phyloP scores from a whole-genome alignment of 2,329 filamentous ascomycete genomes.

The Sclerotinia glacialis region DNA sequence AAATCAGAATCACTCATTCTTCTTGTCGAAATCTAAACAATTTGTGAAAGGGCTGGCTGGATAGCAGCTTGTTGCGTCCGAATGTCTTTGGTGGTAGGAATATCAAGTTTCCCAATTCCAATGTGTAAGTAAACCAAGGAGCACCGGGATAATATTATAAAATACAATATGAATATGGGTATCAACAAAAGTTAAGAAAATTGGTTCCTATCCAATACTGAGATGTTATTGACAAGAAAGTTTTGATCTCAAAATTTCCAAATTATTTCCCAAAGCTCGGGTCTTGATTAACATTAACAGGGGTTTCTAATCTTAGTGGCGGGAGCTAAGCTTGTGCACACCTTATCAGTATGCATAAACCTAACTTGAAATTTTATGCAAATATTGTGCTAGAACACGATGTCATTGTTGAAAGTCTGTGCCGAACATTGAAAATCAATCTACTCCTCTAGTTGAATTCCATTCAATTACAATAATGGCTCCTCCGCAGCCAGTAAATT shows the following conservation, averaged over 20 bases:
- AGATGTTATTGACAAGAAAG: constrained; percentile 5
- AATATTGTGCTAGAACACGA: constrained; percentile 12
- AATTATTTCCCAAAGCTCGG: constrained; percentile 15
- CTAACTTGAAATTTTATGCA: background rate
- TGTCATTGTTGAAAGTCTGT: constrained; percentile 7
- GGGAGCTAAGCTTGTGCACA: background rate
- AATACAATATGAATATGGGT: background rate
- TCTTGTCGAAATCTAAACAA: background rate
- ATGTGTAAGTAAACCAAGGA: background rate
- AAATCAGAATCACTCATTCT: constrained; percentile 12
- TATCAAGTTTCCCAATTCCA: constrained; percentile 4
- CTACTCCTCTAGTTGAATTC: background rate
- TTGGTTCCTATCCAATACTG: background rate
- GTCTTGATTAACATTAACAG: background rate
- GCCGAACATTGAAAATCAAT: background rate
- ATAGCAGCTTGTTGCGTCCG: background rate
- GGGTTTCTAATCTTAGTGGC: constrained; percentile 9
- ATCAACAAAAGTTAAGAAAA: background rate
- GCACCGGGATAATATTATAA: background rate
- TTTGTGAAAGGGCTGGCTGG: background rate
- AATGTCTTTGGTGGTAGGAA: background rate
- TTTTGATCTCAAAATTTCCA: constrained; percentile 17
- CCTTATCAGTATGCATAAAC: background rate
- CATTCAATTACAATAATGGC: constrained; percentile 11
- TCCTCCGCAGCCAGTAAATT: background rate